phyloP scores from a whole-genome alignment of 2,329 filamentous ascomycete genomes.

The Pyricularia sp. region DNA sequence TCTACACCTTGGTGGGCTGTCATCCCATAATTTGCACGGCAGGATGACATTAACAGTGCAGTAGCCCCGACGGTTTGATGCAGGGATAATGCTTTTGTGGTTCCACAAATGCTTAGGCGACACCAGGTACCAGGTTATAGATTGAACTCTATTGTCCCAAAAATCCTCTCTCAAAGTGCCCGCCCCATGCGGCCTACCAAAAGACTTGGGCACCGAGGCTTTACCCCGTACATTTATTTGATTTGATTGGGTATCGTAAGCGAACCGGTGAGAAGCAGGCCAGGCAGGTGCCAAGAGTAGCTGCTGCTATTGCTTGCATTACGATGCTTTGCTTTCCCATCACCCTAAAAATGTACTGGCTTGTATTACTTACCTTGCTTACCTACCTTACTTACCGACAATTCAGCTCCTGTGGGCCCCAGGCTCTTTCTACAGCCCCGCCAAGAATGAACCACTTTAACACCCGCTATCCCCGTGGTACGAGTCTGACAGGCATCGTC shows the following conservation, averaged over 20 bases:
- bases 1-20: no score
- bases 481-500: background rate
- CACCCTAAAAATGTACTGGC: no score
- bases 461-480: background rate
- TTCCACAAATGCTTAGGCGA: background rate
- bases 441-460: background rate
- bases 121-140: background rate
- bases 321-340: background rate
- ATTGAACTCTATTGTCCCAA: background rate
- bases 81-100: background rate
- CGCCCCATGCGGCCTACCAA: background rate
- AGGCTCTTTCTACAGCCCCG: no score
- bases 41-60: no score
- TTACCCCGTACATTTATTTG: background rate
- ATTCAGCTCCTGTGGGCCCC: background rate
- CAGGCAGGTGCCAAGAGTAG: background rate
- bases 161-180: background rate
- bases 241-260: background rate
- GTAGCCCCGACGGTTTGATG: background rate
- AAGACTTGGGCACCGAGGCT: background rate
- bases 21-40: no score
- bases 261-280: background rate
- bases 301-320: background rate
- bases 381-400: background rate
- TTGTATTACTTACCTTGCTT: no score